Conservation (phyloP, 2,329 filamentous ascomycete species). For the Akanthomyces lecanii region DNA sequence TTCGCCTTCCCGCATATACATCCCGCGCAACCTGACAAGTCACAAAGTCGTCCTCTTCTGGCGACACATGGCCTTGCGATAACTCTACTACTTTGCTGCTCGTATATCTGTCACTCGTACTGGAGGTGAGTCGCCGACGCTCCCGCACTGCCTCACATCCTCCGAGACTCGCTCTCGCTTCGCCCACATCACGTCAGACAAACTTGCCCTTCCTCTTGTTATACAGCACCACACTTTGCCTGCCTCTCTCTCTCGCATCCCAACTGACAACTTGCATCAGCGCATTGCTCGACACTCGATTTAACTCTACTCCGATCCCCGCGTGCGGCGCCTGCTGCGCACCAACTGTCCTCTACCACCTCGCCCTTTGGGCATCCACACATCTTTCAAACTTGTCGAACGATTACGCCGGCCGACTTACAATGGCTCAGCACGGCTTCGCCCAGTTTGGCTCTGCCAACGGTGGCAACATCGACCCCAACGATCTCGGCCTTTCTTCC, state of each 20-base stretch:
- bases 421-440: slow-evolving; percentile 55
- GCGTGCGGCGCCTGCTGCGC: slow-evolving; percentile 7
- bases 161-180: slow-evolving; percentile 2
- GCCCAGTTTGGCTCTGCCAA: slow-evolving; percentile 51
- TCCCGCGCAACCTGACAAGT: slow-evolving; percentile 2
- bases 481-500: slow-evolving; percentile 66
- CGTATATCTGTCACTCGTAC: neutral
- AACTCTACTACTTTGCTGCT: neutral
- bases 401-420: slow-evolving; percentile 21
- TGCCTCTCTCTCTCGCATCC: neutral
- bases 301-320: neutral
- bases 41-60: slow-evolving; percentile 4
- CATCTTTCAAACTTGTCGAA: slow-evolving; percentile 20
- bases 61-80: slow-evolving; percentile 10
- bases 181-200: slow-evolving; percentile 8
- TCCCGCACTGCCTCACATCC: slow-evolving; percentile 1
- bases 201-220: neutral
- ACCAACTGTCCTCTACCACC: neutral
- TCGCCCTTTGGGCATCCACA: slow-evolving; percentile 11
- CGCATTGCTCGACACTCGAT: neutral
- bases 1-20: neutral
- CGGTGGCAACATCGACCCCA: slow-evolving; percentile 70
- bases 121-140: slow-evolving; percentile 7
- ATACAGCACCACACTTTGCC: neutral
- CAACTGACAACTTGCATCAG: slow-evolving; percentile 5